phyloP scores from a whole-genome alignment of 2,329 filamentous ascomycete genomes.

The Fusarium keratoplasticum region DNA sequence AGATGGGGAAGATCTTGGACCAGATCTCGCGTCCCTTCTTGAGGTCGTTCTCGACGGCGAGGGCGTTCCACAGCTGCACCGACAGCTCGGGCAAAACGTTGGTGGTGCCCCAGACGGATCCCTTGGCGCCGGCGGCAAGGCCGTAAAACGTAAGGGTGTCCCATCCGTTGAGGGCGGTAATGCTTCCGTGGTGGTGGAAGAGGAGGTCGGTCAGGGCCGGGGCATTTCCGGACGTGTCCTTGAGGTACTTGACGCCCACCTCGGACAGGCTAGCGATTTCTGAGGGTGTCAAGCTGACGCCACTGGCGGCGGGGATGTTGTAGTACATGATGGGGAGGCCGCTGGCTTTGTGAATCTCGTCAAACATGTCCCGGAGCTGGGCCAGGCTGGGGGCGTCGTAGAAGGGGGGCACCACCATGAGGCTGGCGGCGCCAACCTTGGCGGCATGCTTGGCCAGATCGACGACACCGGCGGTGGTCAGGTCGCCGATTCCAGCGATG shows the following conservation, averaged over 20 bases:
- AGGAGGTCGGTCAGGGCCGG: conserved; percentile 62
- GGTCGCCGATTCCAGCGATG: conserved; percentile 57
- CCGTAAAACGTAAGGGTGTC: conserved; percentile 66
- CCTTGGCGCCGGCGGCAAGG: conserved; percentile 60
- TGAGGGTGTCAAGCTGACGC: conserved; percentile 53
- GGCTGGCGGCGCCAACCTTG: conserved; percentile 52
- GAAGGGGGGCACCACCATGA: conserved; percentile 63
- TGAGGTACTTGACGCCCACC: conserved; percentile 61
- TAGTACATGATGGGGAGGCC: conserved; percentile 62
- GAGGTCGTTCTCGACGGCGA: conserved; percentile 53
- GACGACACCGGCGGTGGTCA: conserved; percentile 51
- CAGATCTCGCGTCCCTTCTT: conserved; percentile 58
- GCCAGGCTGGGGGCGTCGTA: conserved; percentile 58
- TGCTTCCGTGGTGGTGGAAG: conserved; percentile 52
- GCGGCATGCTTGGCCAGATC: conserved; percentile 46
- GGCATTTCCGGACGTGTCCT: conserved; percentile 64
- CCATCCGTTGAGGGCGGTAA: conserved; percentile 65
- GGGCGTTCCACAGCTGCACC: conserved; percentile 58
- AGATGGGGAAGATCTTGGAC: conserved; percentile 61
- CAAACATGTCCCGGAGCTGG: conserved; percentile 50
- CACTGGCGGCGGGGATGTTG: conserved; percentile 62
- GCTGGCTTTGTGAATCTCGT: conserved; percentile 54
- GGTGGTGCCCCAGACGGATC: conserved; percentile 62
- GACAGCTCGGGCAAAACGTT: conserved; percentile 63
- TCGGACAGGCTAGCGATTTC: conserved; percentile 58